Evolutionary conservation across 495 filamentous ascomycete species (phyloP).

Genomic region (Tuber magnatum): DNA sequence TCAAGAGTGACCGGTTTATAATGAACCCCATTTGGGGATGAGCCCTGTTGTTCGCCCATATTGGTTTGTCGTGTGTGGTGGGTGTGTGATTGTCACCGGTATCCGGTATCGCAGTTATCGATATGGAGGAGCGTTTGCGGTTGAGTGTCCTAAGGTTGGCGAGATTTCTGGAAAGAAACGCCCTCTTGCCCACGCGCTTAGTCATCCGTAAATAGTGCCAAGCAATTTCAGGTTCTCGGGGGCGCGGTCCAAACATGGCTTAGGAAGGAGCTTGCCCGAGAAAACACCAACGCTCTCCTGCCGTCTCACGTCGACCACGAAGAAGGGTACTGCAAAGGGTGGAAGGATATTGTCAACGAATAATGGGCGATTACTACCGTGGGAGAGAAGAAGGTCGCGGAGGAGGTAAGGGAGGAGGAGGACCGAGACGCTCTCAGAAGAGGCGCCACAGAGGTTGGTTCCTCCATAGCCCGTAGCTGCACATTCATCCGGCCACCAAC

Average conservation of each 20-base stretch:
- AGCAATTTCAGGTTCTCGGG: conserved; percentile 17
- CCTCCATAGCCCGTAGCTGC: neutral
- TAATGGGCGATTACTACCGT: conserved; percentile 42
- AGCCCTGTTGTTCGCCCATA: neutral
- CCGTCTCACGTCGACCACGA: neutral
- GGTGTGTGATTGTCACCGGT: conserved; percentile 9
- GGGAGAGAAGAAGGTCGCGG: conserved; percentile 31
- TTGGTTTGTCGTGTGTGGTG: conserved; percentile 30
- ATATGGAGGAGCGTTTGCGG: neutral
- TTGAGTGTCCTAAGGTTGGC: neutral
- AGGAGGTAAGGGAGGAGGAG: conserved; percentile 29
- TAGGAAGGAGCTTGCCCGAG: neutral
- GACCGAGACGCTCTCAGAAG: conserved; percentile 31
- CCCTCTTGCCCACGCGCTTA: neutral
- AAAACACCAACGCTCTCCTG: conserved; percentile 11
- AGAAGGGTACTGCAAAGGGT: neutral
- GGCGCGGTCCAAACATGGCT: conserved; percentile 22
- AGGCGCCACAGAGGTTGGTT: conserved; percentile 39
- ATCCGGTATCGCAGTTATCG: neutral
- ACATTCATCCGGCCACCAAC: conserved; percentile 1
- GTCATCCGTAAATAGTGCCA: conserved; percentile 12
- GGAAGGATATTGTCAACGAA: conserved; percentile 3
- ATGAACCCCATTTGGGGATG: neutral
- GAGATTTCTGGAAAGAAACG: neutral
- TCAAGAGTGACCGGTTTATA: conserved; percentile 47